Conservation (phyloP, 768 basidiomycete genomes). For the Leucocoprinus birnbaumii region DNA sequence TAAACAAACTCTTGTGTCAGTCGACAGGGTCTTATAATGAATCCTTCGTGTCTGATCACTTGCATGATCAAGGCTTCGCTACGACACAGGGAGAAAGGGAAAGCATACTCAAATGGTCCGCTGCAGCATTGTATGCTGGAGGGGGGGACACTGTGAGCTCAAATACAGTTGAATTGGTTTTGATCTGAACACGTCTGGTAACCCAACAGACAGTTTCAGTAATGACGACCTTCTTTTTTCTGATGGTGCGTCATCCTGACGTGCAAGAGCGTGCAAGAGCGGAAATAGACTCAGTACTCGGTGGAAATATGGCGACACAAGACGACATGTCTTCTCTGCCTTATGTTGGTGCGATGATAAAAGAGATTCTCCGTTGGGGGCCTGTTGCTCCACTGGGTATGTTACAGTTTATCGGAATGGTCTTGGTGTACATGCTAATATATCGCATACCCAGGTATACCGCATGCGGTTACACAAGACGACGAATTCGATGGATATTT, state of each 20-base stretch:
- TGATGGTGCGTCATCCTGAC: conserved; percentile 36
- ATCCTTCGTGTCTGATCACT: conserved; percentile 31
- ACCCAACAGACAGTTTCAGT: conserved; percentile 31
- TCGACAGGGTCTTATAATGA: conserved; percentile 18
- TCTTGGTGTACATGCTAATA: no score
- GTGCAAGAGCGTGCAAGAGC: conserved; percentile 33
- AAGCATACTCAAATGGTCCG: conserved; percentile 18
- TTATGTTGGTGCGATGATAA: conserved; percentile 33
- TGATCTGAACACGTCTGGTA: background rate
- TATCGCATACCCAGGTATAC: conserved; percentile 18
- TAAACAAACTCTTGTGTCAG: no score
- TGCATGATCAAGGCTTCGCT: conserved; percentile 20
- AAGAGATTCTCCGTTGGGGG: conserved; percentile 35
- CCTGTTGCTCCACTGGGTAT: conserved; percentile 28
- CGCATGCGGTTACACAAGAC: conserved; percentile 27
- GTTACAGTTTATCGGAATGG: background rate
- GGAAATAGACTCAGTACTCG: conserved; percentile 35
- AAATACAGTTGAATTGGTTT: background rate
- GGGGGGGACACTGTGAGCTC: conserved; percentile 36
- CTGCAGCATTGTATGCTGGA: conserved; percentile 28
- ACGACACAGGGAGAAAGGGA: conserved; percentile 15
- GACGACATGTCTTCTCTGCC: conserved; percentile 29
- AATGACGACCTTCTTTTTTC: conserved; percentile 31
- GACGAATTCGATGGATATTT: conserved; percentile 29
- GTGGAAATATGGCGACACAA: conserved; percentile 28